Conservation (phyloP, 2,329 filamentous ascomycete genomes). For the Ustulina deusta region DNA sequence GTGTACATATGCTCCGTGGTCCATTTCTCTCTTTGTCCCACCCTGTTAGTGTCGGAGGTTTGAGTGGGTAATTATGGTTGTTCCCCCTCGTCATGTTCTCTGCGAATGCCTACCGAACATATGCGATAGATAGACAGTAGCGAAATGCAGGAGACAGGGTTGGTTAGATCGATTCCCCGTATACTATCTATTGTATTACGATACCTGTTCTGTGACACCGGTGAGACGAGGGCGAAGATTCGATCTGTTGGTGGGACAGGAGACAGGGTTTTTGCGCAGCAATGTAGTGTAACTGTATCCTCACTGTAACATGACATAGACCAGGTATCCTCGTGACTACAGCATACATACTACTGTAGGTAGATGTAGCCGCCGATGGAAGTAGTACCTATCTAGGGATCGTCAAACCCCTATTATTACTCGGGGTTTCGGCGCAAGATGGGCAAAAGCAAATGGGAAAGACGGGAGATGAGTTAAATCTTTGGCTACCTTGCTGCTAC, state of each 20-base stretch:
- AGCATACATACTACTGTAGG: neutral
- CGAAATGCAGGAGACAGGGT: neutral
- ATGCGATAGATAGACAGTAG: too few relatives aligned
- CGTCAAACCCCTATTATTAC: neutral
- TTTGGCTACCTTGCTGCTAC: neutral
- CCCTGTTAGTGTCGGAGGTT: neutral
- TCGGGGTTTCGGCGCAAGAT: neutral
- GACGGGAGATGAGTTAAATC: neutral
- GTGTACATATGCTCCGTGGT: too few relatives aligned
- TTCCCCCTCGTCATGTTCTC: neutral
- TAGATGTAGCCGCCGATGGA: neutral
- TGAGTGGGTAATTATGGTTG: neutral
- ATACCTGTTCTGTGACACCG: neutral
- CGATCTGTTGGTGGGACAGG: neutral
- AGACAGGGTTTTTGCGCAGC: neutral
- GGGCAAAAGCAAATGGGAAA: constrained; percentile 15
- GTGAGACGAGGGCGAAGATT: neutral
- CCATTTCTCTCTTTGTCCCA: neutral
- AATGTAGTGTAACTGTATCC: neutral
- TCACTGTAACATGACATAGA: neutral
- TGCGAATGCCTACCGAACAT: too few relatives aligned
- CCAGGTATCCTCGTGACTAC: constrained; percentile 8
- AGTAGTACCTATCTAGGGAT: neutral
- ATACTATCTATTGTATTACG: too few relatives aligned
- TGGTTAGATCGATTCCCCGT: neutral